These are phyloP conservation scores for Carex parvula DNA, from an alignment of 176 grass and related monocot genomes.

Conservation along the genomic window DNA sequence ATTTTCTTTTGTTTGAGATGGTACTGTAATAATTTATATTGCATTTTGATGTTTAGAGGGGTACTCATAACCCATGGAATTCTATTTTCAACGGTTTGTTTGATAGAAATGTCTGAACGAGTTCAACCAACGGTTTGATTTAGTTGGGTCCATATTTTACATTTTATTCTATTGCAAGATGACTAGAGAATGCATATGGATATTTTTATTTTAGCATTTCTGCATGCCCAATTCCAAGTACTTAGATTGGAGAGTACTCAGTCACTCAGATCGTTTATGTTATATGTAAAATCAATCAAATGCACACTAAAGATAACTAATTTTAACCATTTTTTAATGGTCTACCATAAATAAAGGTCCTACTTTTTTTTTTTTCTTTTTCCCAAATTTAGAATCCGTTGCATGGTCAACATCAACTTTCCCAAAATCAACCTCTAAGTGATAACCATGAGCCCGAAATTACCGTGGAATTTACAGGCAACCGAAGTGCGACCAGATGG, in stretches of 20 bases:
- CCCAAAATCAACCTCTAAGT: background rate
- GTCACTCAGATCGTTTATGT: background rate
- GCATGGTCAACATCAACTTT: background rate
- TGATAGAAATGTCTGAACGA: conserved; percentile 1
- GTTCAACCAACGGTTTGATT: too few species aligned
- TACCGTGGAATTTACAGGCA: background rate
- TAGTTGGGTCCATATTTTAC: background rate
- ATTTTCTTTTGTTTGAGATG: background rate
- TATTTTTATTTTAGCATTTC: background rate
- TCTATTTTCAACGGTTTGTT: background rate
- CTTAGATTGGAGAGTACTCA: background rate
- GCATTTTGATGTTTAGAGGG: background rate
- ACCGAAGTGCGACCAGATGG: background rate
- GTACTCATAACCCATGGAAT: background rate
- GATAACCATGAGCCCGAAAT: background rate
- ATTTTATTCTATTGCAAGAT: background rate
- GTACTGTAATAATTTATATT: background rate
- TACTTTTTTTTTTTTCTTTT: background rate
- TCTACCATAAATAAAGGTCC: conserved; percentile 3
- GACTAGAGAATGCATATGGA: background rate
- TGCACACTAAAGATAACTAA: conserved; percentile 1
- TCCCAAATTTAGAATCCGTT: background rate
- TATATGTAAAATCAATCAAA: conserved; percentile 7
- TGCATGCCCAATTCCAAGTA: conserved; percentile 1
- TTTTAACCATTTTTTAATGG: background rate